A percentile compares a stretch with the other conserved stretches of the same genome.
Evolutionary conservation across 2,329 filamentous ascomycete genomes (phyloP).

Genomic region (Trichophyton benhamiae): DNA sequence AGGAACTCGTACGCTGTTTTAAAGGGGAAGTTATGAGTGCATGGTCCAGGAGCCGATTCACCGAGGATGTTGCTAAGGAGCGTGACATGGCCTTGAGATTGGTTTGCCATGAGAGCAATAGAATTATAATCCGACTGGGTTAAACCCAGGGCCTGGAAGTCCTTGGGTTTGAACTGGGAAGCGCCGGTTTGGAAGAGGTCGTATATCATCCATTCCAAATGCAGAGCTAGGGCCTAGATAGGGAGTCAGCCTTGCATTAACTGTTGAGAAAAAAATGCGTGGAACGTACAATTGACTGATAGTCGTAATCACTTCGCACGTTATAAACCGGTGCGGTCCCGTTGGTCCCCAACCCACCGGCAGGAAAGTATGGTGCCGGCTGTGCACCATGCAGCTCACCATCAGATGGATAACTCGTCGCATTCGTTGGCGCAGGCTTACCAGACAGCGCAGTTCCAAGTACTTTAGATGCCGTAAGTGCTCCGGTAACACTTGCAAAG

Average conservation of each 20-base stretch:
- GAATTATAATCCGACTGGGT: slow-evolving; percentile 56
- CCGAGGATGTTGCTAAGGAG: slow-evolving; percentile 68
- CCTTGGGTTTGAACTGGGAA: slow-evolving; percentile 52
- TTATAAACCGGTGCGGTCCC: slow-evolving; percentile 65
- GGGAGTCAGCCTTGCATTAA: neutral
- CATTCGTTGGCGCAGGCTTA: slow-evolving; percentile 46
- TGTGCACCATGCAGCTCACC: slow-evolving; percentile 53
- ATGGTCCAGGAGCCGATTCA: slow-evolving; percentile 55
- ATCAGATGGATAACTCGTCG: slow-evolving; percentile 58
- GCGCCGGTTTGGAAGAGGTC: slow-evolving; percentile 71
- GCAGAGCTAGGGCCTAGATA: slow-evolving; percentile 50
- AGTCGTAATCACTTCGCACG: slow-evolving; percentile 72
- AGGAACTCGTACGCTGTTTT: slow-evolving; percentile 62
- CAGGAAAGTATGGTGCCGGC: slow-evolving; percentile 60
- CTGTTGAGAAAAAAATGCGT: neutral
- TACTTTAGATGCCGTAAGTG: slow-evolving; percentile 42
- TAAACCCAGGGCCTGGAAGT: slow-evolving; percentile 58
- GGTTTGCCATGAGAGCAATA: slow-evolving; percentile 63
- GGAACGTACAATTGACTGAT: slow-evolving; percentile 51
- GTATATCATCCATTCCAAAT: slow-evolving; percentile 75
- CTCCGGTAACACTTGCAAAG: slow-evolving; percentile 56
- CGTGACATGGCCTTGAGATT: slow-evolving; percentile 67
- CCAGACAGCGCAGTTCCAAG: slow-evolving; percentile 47
- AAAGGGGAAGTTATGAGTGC: slow-evolving; percentile 71
- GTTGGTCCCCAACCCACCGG: slow-evolving; percentile 64